These are phyloP conservation scores for Fusarium pilosicola DNA, from an alignment of 2,329 filamentous ascomycete species.

Conservation along the genomic window DNA sequence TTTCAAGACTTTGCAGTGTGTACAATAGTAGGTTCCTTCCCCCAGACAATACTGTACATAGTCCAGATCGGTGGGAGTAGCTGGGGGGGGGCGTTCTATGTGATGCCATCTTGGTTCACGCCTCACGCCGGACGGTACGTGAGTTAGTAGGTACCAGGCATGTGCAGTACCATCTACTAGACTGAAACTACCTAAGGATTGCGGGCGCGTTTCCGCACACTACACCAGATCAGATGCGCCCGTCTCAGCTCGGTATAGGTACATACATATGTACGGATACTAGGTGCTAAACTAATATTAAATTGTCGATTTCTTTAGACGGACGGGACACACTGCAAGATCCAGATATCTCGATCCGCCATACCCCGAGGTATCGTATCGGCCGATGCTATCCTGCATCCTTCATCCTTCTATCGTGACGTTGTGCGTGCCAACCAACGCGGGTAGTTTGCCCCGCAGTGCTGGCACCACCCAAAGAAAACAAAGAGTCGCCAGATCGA, in stretches of 20 bases:
- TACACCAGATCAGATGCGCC: constrained; percentile 20
- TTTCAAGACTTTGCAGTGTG: constrained; percentile 6
- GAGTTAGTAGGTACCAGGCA: no score
- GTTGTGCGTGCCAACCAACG: background rate
- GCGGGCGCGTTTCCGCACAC: constrained; percentile 8
- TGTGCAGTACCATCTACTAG: background rate
- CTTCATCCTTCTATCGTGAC: background rate
- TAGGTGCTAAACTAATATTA: background rate
- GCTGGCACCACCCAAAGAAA: constrained; percentile 37
- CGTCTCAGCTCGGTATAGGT: constrained; percentile 3
- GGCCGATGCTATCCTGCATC: constrained; percentile 18
- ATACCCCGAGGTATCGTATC: constrained; percentile 21
- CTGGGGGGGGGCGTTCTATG: background rate
- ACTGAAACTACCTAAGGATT: background rate
- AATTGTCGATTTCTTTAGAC: constrained; percentile 14
- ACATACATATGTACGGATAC: background rate
- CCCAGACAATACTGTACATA: background rate
- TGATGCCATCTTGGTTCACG: background rate
- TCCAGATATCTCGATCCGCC: constrained; percentile 34
- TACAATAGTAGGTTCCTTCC: background rate
- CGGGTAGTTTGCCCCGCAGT: constrained; percentile 5
- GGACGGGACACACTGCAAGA: constrained; percentile 26
- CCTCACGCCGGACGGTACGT: background rate
- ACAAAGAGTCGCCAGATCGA: constrained; percentile 24
- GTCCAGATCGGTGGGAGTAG: background rate